Percentiles rank a stretch among this genome's conserved stretches.
These are phyloP conservation scores for Nigrospora osmanthi DNA, from an alignment of 2,329 filamentous ascomycete genomes.

Conservation along the genomic window DNA sequence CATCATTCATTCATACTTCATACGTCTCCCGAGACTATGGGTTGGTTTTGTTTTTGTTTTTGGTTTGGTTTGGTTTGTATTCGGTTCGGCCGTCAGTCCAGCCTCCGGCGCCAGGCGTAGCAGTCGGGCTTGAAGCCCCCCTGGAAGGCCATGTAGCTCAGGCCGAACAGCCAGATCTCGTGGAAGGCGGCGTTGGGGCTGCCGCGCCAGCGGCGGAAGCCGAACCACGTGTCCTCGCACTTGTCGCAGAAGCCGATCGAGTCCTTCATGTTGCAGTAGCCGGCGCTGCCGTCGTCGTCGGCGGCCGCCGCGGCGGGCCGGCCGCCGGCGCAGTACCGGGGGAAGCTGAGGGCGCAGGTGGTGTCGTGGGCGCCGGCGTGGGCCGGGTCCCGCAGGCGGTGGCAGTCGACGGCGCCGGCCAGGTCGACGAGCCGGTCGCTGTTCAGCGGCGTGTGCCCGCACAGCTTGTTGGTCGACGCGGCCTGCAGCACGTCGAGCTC, in stretches of 20 bases:
- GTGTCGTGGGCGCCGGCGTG: not conserved
- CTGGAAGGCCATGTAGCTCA: slow-evolving; percentile 1
- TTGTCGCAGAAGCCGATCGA: slow-evolving; percentile 1
- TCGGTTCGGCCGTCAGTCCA: not conserved
- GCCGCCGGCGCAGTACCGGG: not conserved
- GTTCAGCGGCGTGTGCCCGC: not conserved
- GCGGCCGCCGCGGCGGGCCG: not conserved
- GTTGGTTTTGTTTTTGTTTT: too few species aligned
- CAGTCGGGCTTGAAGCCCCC: slow-evolving; percentile 1
- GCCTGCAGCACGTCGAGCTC: slow-evolving; percentile 2
- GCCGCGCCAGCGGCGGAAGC: slow-evolving; percentile 1
- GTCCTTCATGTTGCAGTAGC: slow-evolving; percentile 1
- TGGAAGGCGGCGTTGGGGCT: not conserved
- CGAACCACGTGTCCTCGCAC: slow-evolving; percentile 2
- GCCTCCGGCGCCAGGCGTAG: not conserved
- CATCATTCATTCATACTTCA: too few species aligned
- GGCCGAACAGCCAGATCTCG: slow-evolving; percentile 2
- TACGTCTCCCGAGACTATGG: too few species aligned
- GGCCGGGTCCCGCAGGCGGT: not conserved
- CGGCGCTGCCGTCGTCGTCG: not conserved
- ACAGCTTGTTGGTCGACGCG: not conserved
- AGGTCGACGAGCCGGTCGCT: slow-evolving; percentile 1
- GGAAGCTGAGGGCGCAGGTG: not conserved
- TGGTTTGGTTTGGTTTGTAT: too few species aligned
- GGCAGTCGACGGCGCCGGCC: not conserved